These are phyloP conservation scores for Neurospora sp. DNA, from an alignment of 2,329 filamentous ascomycete genomes.

Conservation along the genomic window DNA sequence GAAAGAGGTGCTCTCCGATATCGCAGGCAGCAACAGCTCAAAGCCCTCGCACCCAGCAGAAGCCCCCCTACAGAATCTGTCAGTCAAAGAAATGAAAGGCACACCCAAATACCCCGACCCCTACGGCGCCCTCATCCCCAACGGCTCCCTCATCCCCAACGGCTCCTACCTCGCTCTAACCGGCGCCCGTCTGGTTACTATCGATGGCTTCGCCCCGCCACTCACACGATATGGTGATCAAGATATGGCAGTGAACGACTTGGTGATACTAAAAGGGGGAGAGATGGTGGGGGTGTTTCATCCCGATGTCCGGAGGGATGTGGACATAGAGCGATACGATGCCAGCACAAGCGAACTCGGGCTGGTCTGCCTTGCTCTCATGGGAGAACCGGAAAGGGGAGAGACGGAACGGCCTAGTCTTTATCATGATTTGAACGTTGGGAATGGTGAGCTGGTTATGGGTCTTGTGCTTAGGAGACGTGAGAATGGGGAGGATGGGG, in stretches of 20 bases:
- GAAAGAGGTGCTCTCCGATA: background rate
- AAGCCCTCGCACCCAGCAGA: too few relatives aligned
- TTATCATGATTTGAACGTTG: background rate
- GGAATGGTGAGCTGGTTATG: background rate
- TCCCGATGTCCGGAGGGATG: background rate
- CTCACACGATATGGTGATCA: background rate
- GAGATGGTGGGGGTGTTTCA: background rate
- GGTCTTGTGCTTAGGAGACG: background rate
- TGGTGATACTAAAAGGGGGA: background rate
- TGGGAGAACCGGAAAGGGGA: background rate
- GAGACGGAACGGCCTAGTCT: background rate
- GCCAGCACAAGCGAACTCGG: too few relatives aligned
- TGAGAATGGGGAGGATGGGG: background rate
- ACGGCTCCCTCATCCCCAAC: background rate
- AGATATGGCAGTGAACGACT: background rate
- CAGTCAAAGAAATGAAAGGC: background rate
- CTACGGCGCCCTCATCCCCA: background rate
- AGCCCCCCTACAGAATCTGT: too few relatives aligned
- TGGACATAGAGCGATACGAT: too few relatives aligned
- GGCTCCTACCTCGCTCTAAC: background rate
- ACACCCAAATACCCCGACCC: background rate
- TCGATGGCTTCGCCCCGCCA: background rate
- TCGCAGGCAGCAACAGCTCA: too few relatives aligned
- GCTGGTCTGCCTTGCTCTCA: background rate
- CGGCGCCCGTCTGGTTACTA: background rate